Base-by-base conservation (phyloP, 495 filamentous ascomycete genomes). In the Viridothelium virens region DNA sequence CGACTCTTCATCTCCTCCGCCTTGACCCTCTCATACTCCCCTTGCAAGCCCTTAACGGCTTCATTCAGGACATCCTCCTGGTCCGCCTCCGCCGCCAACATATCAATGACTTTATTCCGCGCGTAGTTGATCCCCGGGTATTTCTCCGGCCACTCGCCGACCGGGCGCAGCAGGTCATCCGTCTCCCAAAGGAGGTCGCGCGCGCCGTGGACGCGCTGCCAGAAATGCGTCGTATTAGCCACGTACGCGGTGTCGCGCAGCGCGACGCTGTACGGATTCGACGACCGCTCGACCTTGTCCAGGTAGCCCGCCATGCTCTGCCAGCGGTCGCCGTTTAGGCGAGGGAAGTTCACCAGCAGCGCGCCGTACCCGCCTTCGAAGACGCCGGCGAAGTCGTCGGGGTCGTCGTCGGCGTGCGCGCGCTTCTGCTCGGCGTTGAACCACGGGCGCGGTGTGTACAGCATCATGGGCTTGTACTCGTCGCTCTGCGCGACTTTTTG, bases 361-460 rank as follows among this genome's bases (percentile, higher is more conserved):
- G 76, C 67, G 0, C 76, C 78, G 12, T 36, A 65, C 46, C 67
- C 66, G n/a, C 77, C 76, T 63, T 76, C 73, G 65, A 72, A 77
- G 25, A 33, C 53, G 25, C 5, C 31, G 53, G 11, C 53, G 47
- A 37, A 37, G 53, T 59, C 25, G 53, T 59, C 53, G 25, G 3
- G 18, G 18, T 33, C 18, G 53, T 59, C 53, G 53, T 36, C 53
- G 31, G 18, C 7, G 53, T 7, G 7, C 7, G 41, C 41, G 6
- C 71, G 31, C 66, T 67, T 71, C 48, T 76, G 69, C 56, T 73
- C 76, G 1, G 74, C 67, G 65, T 81, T 80, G 68, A 74, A 79
- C 79, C 79, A 81, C 3, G 70, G 66, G 1, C 72, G 73, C 56
- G 79, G 79, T 56, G 76, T 72, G 56, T 77, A 79, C 6, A 69